Percentiles rank a stretch among this genome's conserved stretches.
phyloP scores from a whole-genome alignment of 2,329 filamentous ascomycete genomes.

The Trichoderma koningiopsis region DNA sequence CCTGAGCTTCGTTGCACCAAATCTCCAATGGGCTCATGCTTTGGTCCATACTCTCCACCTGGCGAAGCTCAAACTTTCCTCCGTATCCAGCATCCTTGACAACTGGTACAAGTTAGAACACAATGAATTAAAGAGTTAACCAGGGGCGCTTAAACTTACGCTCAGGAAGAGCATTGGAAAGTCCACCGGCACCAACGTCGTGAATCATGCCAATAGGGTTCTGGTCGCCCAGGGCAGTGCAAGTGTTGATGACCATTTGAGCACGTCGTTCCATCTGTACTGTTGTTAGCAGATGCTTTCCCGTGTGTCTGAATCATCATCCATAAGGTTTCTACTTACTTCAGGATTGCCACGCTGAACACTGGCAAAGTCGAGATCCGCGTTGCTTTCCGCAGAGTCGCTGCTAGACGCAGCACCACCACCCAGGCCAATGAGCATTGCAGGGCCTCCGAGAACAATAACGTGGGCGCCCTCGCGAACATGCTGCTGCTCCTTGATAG shows the following conservation, averaged over 20 bases:
- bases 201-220: slow-evolving; percentile 97
- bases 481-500: slow-evolving; percentile 76
- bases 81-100: slow-evolving; percentile 91
- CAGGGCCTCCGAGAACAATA: slow-evolving; percentile 90
- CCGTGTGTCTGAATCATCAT: background rate
- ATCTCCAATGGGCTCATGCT: slow-evolving; percentile 96
- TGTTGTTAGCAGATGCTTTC: background rate
- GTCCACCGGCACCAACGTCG: slow-evolving; percentile 91
- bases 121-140: background rate
- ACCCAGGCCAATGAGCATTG: slow-evolving; percentile 96
- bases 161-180: slow-evolving; percentile 76
- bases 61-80: slow-evolving; percentile 89
- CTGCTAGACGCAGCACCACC: slow-evolving; percentile 94
- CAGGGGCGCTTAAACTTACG: slow-evolving; percentile 32
- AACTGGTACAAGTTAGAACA: slow-evolving; percentile 42
- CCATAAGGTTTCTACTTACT: background rate
- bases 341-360: slow-evolving; percentile 97
- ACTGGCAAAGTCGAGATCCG: slow-evolving; percentile 94
- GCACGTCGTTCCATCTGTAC: slow-evolving; percentile 78
- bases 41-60: slow-evolving; percentile 85
- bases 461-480: slow-evolving; percentile 88
- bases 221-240: slow-evolving; percentile 76
- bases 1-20: slow-evolving; percentile 97
- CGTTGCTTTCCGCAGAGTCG: slow-evolving; percentile 82
- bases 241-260: slow-evolving; percentile 97